These are phyloP conservation scores for Hyaloscypha hepaticicola DNA, from an alignment of 495 filamentous ascomycete genomes.

Conservation along the genomic window DNA sequence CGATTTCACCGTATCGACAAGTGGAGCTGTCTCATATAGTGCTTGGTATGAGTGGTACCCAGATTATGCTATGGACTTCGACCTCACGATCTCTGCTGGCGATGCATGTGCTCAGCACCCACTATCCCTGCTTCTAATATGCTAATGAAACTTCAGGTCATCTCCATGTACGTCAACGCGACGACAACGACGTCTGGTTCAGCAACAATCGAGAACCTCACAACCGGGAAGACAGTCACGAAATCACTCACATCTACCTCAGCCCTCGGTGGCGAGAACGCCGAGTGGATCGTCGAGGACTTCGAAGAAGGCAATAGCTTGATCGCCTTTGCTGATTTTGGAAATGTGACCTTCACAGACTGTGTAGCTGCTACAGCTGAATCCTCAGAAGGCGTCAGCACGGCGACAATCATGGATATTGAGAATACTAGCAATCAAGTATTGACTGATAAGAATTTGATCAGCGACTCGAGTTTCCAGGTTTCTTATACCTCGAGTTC, in stretches of 20 bases:
- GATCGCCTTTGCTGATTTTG: slow-evolving; percentile 37
- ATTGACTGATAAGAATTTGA: background rate
- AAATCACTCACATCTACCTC: slow-evolving; percentile 41
- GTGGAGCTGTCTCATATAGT: slow-evolving; percentile 46
- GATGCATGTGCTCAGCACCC: slow-evolving; percentile 53
- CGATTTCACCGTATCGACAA: slow-evolving; percentile 47
- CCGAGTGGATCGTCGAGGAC: slow-evolving; percentile 44
- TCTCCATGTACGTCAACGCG: background rate
- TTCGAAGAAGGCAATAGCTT: slow-evolving; percentile 29
- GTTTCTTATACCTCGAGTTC: background rate
- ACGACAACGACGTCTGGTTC: slow-evolving; percentile 36
- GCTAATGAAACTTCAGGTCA: background rate
- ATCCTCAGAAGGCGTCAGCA: background rate
- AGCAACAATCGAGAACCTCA: slow-evolving; percentile 56
- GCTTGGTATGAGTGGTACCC: slow-evolving; percentile 70
- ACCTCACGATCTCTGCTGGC: slow-evolving; percentile 50
- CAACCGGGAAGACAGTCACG: slow-evolving; percentile 52
- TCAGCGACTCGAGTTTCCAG: background rate
- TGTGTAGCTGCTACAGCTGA: slow-evolving; percentile 12
- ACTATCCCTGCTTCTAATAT: slow-evolving; percentile 43
- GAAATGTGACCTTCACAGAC: slow-evolving; percentile 38
- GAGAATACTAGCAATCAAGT: background rate
- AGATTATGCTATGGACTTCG: slow-evolving; percentile 54
- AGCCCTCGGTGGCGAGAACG: slow-evolving; percentile 29
- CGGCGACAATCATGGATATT: background rate